phyloP scores from a whole-genome alignment of 768 basidiomycete genomes.

The Vishniacozyma victoriae region DNA sequence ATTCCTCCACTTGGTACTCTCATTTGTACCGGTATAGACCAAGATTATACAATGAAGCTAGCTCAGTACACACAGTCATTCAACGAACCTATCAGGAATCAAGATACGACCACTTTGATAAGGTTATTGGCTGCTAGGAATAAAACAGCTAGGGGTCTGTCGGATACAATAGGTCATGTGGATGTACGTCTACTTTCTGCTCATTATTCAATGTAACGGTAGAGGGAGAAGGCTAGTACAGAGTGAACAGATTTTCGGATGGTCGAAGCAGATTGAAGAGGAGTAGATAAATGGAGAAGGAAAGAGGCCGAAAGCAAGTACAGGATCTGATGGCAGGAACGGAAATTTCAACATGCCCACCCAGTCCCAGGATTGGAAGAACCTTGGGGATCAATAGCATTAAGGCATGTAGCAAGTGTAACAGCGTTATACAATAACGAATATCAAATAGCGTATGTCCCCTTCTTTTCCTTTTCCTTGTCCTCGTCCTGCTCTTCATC shows the following conservation, averaged over 20 bases:
- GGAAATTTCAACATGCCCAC: constrained; percentile 29
- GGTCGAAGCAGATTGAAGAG: not conserved
- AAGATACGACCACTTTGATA: constrained; percentile 24
- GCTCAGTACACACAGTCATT: constrained; percentile 38
- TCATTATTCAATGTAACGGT: not conserved
- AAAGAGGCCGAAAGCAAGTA: not conserved
- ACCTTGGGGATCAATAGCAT: constrained; percentile 40
- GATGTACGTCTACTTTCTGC: constrained; percentile 19
- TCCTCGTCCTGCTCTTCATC: too few relatives aligned
- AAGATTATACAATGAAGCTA: constrained; percentile 23
- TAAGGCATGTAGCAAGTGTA: constrained; percentile 37
- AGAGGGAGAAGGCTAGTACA: not conserved
- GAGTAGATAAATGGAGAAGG: too few relatives aligned
- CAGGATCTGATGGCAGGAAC: constrained; percentile 14
- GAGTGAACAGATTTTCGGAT: not conserved
- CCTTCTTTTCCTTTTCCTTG: too few relatives aligned
- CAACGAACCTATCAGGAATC: constrained; percentile 18
- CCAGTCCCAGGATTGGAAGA: too few relatives aligned
- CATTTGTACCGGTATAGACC: not conserved
- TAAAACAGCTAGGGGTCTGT: constrained; percentile 33
- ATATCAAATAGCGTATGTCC: constrained; percentile 34
- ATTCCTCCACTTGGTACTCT: not conserved
- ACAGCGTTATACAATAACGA: constrained; percentile 21
- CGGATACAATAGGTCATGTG: constrained; percentile 31
- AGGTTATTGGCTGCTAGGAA: constrained; percentile 25